phyloP scores from a whole-genome alignment of 1,284 basidiomycete species.

The Exsudoporus floridanus region DNA sequence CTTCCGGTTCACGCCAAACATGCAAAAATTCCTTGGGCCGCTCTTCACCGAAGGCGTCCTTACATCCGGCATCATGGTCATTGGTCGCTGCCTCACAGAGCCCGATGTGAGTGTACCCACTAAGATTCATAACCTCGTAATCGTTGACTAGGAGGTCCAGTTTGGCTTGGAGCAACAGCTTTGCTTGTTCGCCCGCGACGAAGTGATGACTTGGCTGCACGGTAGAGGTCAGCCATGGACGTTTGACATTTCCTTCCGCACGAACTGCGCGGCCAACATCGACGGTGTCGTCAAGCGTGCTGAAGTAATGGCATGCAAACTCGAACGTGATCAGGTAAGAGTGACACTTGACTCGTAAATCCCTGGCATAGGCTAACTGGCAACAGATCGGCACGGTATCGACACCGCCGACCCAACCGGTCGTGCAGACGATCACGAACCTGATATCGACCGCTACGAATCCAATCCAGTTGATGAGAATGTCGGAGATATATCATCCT shows the following conservation, averaged over 20 bases:
- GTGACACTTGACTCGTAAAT: background rate
- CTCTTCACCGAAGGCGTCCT: constrained; percentile 90
- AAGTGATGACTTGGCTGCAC: constrained; percentile 77
- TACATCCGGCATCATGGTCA: constrained; percentile 85
- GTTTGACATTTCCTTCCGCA: constrained; percentile 64
- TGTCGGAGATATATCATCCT: constrained; percentile 79
- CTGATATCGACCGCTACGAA: constrained; percentile 79
- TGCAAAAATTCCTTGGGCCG: constrained; percentile 92
- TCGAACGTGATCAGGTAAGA: constrained; percentile 76
- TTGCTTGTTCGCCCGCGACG: constrained; percentile 90
- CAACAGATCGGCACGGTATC: constrained; percentile 36
- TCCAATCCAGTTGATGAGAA: constrained; percentile 72
- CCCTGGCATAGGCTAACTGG: constrained; percentile 24
- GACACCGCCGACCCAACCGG: constrained; percentile 49
- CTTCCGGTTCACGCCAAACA: constrained; percentile 96
- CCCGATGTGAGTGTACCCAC: constrained; percentile 69
- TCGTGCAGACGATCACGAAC: constrained; percentile 81
- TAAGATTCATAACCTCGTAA: background rate
- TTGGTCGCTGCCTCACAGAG: constrained; percentile 87
- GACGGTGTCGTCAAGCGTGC: constrained; percentile 84
- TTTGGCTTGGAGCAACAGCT: constrained; percentile 87
- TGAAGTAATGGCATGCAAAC: constrained; percentile 82
- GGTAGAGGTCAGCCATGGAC: constrained; percentile 51
- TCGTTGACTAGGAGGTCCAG: constrained; percentile 41
- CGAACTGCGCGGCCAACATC: constrained; percentile 72